phyloP scores from a whole-genome alignment of 345 rosid genomes.

The Melaleuca alternifolia region DNA sequence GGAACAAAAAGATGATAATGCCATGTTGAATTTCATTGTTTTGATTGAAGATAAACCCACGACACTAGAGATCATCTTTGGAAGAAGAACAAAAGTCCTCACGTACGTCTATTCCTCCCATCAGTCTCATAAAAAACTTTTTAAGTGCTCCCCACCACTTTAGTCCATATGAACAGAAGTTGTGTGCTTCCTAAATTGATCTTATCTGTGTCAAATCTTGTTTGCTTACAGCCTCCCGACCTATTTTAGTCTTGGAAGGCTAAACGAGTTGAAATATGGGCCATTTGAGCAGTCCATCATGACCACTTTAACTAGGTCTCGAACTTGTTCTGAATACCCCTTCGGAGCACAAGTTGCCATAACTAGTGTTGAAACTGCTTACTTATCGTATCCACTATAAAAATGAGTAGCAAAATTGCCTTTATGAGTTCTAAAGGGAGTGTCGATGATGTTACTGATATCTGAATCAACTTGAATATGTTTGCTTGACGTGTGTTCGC shows the following conservation, averaged over 20 bases:
- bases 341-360: too few relatives aligned
- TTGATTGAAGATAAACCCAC: not conserved
- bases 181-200: not conserved
- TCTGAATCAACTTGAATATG: too few relatives aligned
- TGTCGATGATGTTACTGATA: too few relatives aligned
- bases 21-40: not conserved
- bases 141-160: not conserved
- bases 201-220: not conserved
- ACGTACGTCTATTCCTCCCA: not conserved
- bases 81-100: not conserved
- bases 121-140: not conserved
- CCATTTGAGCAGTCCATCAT: not conserved
- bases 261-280: not conserved
- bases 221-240: not conserved
- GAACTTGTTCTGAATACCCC: too few relatives aligned
- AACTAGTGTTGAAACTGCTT: too few relatives aligned
- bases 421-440: too few relatives aligned
- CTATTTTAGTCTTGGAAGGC: not conserved
- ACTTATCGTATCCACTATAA: too few relatives aligned
- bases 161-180: not conserved
- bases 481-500: too few relatives aligned
- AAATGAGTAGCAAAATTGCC: too few relatives aligned
- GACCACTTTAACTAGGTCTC: not conserved
- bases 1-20: fast-evolving
- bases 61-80: not conserved